A percentile compares a stretch with the other conserved stretches of the same genome.
Evolutionary conservation across 176 grass and related monocot genomes (phyloP).

Genomic region (Alopecurus myosuroides): DNA sequence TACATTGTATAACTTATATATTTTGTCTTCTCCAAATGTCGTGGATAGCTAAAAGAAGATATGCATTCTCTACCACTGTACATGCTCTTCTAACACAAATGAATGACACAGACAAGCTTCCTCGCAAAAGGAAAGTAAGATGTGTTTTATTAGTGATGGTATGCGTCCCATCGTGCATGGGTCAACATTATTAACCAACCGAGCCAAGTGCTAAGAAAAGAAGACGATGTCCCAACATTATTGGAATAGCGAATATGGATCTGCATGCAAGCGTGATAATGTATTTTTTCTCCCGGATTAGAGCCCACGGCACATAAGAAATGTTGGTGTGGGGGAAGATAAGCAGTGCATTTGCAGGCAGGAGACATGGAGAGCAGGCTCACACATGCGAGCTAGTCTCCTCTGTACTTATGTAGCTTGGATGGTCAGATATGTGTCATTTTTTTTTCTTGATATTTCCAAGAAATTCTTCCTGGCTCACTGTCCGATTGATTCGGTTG

Average conservation of each 20-base stretch:
- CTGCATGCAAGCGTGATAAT: not conserved
- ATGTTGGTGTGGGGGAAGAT: not conserved
- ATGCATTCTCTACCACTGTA: too few relatives aligned
- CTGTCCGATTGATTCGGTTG: not conserved
- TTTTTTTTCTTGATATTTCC: not conserved
- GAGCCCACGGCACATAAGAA: constrained; percentile 2
- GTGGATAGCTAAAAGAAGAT: too few relatives aligned
- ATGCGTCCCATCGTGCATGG: not conserved
- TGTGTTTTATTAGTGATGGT: not conserved
- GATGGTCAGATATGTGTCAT: not conserved
- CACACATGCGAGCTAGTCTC: not conserved
- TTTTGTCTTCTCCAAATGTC: too few relatives aligned
- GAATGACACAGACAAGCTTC: too few relatives aligned
- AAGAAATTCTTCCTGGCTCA: not conserved
- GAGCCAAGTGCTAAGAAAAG: not conserved
- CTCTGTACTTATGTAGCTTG: not conserved
- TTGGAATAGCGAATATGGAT: not conserved
- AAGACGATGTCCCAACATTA: not conserved
- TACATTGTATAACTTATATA: too few relatives aligned
- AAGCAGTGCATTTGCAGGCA: not conserved
- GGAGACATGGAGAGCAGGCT: not conserved
- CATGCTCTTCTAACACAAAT: too few relatives aligned
- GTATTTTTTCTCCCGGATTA: not conserved
- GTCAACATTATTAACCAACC: not conserved
- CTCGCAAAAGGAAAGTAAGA: not conserved